Conservation (phyloP, 2,329 filamentous ascomycete genomes). For the Paraconiothyrium sp. region DNA sequence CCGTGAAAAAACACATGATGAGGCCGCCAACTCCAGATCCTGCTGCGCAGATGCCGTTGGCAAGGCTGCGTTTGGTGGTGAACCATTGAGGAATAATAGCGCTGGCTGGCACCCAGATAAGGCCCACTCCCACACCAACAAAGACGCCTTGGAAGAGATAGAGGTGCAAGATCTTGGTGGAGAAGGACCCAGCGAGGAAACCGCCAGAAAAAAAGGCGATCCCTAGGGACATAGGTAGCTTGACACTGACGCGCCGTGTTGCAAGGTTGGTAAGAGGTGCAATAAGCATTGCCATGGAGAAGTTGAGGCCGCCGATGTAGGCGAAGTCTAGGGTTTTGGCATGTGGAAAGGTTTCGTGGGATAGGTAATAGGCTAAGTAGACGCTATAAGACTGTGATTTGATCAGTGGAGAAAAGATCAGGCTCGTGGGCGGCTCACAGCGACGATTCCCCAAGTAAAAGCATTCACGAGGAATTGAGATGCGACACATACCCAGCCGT, state of each 20-base stretch:
- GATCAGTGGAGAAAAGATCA: background rate
- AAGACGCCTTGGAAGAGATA: constrained; percentile 54
- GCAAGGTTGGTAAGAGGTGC: constrained; percentile 43
- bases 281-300: constrained; percentile 45
- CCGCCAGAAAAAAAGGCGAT: constrained; percentile 45
- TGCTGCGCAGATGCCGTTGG: constrained; percentile 52
- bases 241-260: constrained; percentile 35
- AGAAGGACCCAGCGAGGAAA: constrained; percentile 52
- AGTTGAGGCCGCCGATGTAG: constrained; percentile 53
- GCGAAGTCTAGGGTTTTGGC: constrained; percentile 51
- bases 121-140: constrained; percentile 53
- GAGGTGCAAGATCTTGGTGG: constrained; percentile 51
- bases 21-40: constrained; percentile 55
- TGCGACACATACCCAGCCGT: constrained; percentile 47
- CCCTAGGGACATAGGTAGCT: constrained; percentile 43
- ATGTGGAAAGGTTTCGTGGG: constrained; percentile 43
- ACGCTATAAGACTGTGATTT: constrained; percentile 47
- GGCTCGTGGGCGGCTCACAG: no score
- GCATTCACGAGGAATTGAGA: constrained; percentile 32
- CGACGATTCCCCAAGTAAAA: background rate
- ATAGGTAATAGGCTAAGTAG: constrained; percentile 55
- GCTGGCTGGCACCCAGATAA: constrained; percentile 52
- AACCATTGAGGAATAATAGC: constrained; percentile 57
- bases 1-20: constrained; percentile 41
- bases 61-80: constrained; percentile 48